These are phyloP conservation scores for Talaromyces liani DNA, from an alignment of 495 filamentous ascomycete species.

Conservation along the genomic window DNA sequence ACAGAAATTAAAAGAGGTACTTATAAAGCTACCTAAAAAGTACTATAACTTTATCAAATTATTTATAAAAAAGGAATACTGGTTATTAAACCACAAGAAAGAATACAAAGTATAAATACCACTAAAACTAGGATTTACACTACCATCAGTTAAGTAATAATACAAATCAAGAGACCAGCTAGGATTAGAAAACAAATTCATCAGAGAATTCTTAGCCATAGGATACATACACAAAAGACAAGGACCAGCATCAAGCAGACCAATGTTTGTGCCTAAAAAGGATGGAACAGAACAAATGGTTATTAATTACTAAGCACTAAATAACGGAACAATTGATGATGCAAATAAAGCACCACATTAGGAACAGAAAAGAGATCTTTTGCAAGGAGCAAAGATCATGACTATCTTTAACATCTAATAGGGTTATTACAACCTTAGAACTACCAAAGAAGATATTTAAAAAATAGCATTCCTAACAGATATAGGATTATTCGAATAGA, in stretches of 20 bases:
- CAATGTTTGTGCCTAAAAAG: conserved; percentile 22
- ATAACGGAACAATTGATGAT: conserved; percentile 19
- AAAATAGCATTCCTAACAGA: too few relatives aligned
- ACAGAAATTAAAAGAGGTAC: neutral
- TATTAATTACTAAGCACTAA: conserved; percentile 19
- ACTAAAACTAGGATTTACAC: neutral
- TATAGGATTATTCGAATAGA: conserved; percentile 15
- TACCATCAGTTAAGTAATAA: neutral
- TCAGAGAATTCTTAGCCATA: conserved; percentile 12
- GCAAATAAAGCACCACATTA: conserved; percentile 15
- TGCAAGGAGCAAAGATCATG: conserved; percentile 16
- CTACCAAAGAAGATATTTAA: too few relatives aligned
- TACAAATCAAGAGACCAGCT: neutral
- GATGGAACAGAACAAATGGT: conserved; percentile 14
- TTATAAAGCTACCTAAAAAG: conserved; percentile 1
- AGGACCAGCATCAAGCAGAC: conserved; percentile 11
- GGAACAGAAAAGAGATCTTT: conserved; percentile 13
- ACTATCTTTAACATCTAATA: too few relatives aligned
- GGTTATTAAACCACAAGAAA: neutral
- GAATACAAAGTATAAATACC: neutral
- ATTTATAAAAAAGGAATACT: conserved; percentile 7
- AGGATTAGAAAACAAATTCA: neutral
- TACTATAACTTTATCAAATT: conserved; percentile 9
- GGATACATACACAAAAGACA: conserved; percentile 10
- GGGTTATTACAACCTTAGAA: too few relatives aligned